Evolutionary conservation across 495 filamentous ascomycete species (phyloP).

Genomic region (Cetradonia linearis): DNA sequence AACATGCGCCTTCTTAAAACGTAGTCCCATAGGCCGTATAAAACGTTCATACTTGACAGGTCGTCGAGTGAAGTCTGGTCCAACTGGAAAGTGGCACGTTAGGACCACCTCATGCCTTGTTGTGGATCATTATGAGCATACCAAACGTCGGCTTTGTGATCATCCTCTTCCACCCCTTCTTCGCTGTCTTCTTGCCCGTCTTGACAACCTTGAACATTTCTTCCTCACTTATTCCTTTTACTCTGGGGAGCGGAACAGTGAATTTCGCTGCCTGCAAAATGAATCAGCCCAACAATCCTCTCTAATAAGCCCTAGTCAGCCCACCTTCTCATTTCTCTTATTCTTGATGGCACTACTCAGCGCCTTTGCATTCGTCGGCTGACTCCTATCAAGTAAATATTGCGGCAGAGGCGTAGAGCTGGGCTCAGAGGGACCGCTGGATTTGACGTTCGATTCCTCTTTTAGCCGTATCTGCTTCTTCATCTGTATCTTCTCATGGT

Average conservation of each 20-base stretch:
- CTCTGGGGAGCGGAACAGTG: constrained; percentile 85
- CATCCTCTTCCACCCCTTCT: constrained; percentile 73
- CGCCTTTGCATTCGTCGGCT: constrained; percentile 81
- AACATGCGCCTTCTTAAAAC: constrained; percentile 79
- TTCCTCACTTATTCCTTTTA: constrained; percentile 86
- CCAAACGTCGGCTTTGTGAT: constrained; percentile 82
- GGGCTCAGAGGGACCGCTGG: constrained; percentile 64
- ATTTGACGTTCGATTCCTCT: constrained; percentile 92
- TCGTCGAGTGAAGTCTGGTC: constrained; percentile 75
- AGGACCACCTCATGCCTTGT: neutral
- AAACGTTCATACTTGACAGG: constrained; percentile 94
- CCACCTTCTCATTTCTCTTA: constrained; percentile 59
- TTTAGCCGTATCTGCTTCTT: constrained; percentile 88
- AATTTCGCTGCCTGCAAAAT: constrained; percentile 83
- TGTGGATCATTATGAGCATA: constrained; percentile 1
- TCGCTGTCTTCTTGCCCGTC: constrained; percentile 75
- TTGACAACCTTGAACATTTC: constrained; percentile 98
- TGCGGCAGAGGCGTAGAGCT: constrained; percentile 65
- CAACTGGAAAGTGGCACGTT: constrained; percentile 1
- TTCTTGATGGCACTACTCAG: constrained; percentile 79
- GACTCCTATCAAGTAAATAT: constrained; percentile 82
- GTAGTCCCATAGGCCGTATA: constrained; percentile 47
- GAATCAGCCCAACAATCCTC: neutral
- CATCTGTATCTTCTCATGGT: constrained; percentile 98
- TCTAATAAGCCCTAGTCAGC: neutral